Percentiles rank a stretch among this genome's conserved stretches.
Conservation (phyloP, 768 basidiomycete species). For the Phylloporus rhodoxanthus region DNA sequence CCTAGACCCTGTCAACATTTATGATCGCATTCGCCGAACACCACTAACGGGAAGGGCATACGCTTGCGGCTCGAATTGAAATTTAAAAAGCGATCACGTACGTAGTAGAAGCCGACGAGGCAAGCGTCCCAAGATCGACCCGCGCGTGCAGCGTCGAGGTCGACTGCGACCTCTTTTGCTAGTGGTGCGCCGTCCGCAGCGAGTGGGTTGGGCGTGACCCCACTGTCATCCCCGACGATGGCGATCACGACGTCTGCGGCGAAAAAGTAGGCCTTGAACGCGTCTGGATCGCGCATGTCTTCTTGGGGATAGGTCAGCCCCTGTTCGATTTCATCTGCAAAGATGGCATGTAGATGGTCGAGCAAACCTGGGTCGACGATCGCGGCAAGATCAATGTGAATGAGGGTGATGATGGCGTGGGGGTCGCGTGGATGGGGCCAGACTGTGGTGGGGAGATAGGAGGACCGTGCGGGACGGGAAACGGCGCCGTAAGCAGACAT, state of each 20-base stretch:
- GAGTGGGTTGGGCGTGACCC: not conserved
- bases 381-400: slow-evolving; percentile 33
- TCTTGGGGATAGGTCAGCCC: slow-evolving; percentile 88
- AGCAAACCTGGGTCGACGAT: slow-evolving; percentile 43
- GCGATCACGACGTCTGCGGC: slow-evolving; percentile 71
- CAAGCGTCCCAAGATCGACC: slow-evolving; percentile 61
- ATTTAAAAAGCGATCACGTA: slow-evolving; percentile 31
- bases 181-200: not conserved
- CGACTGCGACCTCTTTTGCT: slow-evolving; percentile 17
- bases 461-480: slow-evolving; percentile 22
- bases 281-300: slow-evolving; percentile 42
- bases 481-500: slow-evolving; percentile 79
- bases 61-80: not conserved
- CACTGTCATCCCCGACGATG: slow-evolving; percentile 30
- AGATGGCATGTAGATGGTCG: slow-evolving; percentile 53
- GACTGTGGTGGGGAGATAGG: slow-evolving; percentile 41
- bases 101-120: slow-evolving; percentile 76
- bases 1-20: slow-evolving; percentile 2
- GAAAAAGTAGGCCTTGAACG: slow-evolving; percentile 75
- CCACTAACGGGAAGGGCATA: not conserved
- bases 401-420: slow-evolving; percentile 24
- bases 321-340: slow-evolving; percentile 67
- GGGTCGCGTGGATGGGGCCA: slow-evolving; percentile 35
- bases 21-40: not conserved
- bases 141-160: slow-evolving; percentile 41